phyloP scores from a whole-genome alignment of 192 early-diverging fungal genomes.

The Phycomyces blakesleeanus region DNA sequence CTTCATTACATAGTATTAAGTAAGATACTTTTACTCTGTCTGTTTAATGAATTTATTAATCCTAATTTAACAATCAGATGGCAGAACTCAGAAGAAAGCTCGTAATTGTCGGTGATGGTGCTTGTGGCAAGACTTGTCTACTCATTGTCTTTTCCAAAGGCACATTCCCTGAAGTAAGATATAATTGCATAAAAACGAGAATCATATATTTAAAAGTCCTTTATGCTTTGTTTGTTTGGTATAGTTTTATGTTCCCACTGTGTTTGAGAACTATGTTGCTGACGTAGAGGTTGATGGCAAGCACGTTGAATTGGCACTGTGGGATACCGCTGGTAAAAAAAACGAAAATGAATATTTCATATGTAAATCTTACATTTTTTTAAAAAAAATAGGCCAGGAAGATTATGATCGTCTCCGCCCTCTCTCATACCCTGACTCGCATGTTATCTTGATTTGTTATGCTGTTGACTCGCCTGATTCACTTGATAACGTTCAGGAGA shows the following conservation, averaged over 20 bases:
- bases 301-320: conserved; percentile 66
- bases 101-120: conserved; percentile 92
- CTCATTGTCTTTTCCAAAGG: conserved; percentile 81
- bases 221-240: conserved; percentile 5
- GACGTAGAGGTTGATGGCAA: conserved; percentile 67
- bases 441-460: conserved; percentile 93
- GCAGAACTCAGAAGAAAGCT: conserved; percentile 78
- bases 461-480: conserved; percentile 80
- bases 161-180: conserved; percentile 72
- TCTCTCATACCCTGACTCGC: conserved; percentile 86
- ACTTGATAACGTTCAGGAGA: conserved; percentile 76
- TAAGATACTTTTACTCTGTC: conserved; percentile 25
- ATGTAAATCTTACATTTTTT: not conserved
- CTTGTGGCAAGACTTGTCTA: conserved; percentile 89
- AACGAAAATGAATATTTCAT: not conserved
- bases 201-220: not conserved
- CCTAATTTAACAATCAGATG: conserved; percentile 17
- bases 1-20: not conserved
- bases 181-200: no score
- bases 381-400: conserved; percentile 26
- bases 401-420: conserved; percentile 71
- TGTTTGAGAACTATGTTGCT: conserved; percentile 74
- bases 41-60: conserved; percentile 17
- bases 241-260: conserved; percentile 69
- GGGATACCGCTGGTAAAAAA: conserved; percentile 71